Conservation (phyloP, 2,329 filamentous ascomycete species). For the Fusarium neocosmosporiellum region DNA sequence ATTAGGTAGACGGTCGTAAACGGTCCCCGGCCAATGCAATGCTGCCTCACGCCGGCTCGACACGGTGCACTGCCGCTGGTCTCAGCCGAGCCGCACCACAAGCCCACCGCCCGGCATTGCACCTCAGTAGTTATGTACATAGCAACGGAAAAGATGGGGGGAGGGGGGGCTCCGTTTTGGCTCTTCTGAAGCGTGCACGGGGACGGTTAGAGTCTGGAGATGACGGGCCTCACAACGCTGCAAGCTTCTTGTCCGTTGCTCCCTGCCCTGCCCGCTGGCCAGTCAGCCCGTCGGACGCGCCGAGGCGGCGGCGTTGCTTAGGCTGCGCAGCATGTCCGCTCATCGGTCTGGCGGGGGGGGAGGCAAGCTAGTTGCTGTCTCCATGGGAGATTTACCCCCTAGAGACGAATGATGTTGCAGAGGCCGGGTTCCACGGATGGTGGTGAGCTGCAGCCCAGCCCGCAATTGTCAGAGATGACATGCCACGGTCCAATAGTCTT, state of each 20-base stretch:
- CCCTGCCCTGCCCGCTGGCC: slow-evolving; percentile 9
- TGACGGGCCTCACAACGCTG: not conserved
- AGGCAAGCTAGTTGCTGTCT: slow-evolving; percentile 22
- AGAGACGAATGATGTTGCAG: slow-evolving; percentile 37
- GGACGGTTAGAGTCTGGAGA: slow-evolving; percentile 2
- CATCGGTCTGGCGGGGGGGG: not conserved
- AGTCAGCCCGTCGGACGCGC: slow-evolving; percentile 11
- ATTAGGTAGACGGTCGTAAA: slow-evolving; percentile 13
- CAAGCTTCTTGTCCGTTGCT: not conserved
- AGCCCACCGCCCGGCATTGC: slow-evolving; percentile 13
- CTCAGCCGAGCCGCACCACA: slow-evolving; percentile 34
- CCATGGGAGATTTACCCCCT: slow-evolving; percentile 27
- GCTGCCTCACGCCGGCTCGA: not conserved
- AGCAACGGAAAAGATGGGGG: not conserved
- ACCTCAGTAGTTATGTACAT: not conserved
- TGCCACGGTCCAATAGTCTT: slow-evolving; percentile 38
- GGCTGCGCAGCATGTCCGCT: not conserved
- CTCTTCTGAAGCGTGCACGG: slow-evolving; percentile 1
- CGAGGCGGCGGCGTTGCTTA: slow-evolving; percentile 5
- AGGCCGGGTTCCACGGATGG: slow-evolving; percentile 28
- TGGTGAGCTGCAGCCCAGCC: slow-evolving; percentile 37
- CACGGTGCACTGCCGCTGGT: slow-evolving; percentile 15
- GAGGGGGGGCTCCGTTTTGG: not conserved
- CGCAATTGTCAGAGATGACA: slow-evolving; percentile 39
- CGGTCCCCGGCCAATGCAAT: not conserved